Base-by-base conservation (phyloP, 805 yeast genomes). In the Yarrowia divulgata region DNA sequence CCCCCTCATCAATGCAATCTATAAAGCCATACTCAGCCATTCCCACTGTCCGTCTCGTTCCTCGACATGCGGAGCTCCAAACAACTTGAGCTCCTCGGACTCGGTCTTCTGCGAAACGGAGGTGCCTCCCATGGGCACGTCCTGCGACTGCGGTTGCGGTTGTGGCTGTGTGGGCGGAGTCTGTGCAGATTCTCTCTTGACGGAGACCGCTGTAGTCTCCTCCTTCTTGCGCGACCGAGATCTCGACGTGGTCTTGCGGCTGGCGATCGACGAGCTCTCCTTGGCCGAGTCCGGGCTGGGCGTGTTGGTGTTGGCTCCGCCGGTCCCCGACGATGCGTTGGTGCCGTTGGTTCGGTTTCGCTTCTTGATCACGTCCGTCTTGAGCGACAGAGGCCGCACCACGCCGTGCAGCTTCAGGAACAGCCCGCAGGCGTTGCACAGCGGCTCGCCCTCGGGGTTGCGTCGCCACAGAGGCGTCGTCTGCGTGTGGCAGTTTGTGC, bases 401-500 rank as follows among this genome's bases (percentile, higher is more conserved):
- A 92, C 94, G n/a, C 98, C 98, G 75, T 94, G 98, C 32, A 94
- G 81, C 78, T 94, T 94, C 75, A 91, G 84, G 74, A 94, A 94
- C 71, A 94, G 81, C 0, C 98, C 99, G 81, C 99, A 94, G 0
- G 99, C 98, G 78, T 94, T 94, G 80, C 98, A 94, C 70, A 94
- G 81, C 0, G 97, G 96, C 75, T 91, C 89, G 1, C 98, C 98
- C 70, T 90, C 91, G 0, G 97, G 93, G 74, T 92, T 91, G 63
- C 98, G 83, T 73, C 99, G 83, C 99, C 99, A 94, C 18, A 94
- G 79, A 0, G 99, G 99, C 0, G 99, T 94, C 18, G 96, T 93
- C 72, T 85, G 87, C 0, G 99, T 94, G 75, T 90, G 88, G 79
- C 99, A 94, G 79, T 94, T 94, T 14, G 91, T 87, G 78, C 97